These are phyloP conservation scores for Boletus subluridellus DNA, from an alignment of 1,284 basidiomycete species.

Conservation along the genomic window DNA sequence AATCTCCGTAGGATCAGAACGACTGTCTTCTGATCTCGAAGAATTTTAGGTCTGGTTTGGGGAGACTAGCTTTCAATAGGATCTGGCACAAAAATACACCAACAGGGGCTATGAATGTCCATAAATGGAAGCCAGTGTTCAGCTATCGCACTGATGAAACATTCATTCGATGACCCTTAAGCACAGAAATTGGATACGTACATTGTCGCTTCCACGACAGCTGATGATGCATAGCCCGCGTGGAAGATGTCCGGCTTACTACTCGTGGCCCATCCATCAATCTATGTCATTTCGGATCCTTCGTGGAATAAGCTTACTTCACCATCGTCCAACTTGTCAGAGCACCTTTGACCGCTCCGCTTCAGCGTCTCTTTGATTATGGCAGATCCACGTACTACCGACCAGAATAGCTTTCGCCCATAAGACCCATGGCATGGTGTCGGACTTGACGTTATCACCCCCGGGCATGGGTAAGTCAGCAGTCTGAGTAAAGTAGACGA, in stretches of 20 bases:
- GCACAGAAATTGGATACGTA: constrained; percentile 20
- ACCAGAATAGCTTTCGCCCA: constrained; percentile 71
- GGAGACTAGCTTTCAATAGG: too few relatives aligned
- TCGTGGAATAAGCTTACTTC: constrained; percentile 43
- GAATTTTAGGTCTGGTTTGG: too few relatives aligned
- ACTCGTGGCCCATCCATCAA: constrained; percentile 2
- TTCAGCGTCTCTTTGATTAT: background rate
- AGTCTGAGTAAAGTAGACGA: too few relatives aligned
- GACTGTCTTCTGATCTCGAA: too few relatives aligned
- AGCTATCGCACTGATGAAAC: too few relatives aligned
- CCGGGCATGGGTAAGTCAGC: too few relatives aligned
- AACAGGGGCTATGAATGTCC: too few relatives aligned
- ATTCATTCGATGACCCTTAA: background rate
- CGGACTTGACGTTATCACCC: constrained; percentile 41
- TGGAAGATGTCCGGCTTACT: constrained; percentile 67
- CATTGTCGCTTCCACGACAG: constrained; percentile 65
- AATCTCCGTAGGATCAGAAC: too few relatives aligned
- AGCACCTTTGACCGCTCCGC: constrained; percentile 35
- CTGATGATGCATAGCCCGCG: constrained; percentile 38
- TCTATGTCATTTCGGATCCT: background rate
- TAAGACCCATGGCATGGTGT: constrained; percentile 63
- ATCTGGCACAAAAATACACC: too few relatives aligned
- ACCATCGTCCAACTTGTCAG: constrained; percentile 70
- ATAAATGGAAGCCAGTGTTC: too few relatives aligned
- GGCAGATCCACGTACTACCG: background rate